Evolutionary conservation across 352 stramenopile genomes (phyloP).

Genomic region (Pythium sp.): DNA sequence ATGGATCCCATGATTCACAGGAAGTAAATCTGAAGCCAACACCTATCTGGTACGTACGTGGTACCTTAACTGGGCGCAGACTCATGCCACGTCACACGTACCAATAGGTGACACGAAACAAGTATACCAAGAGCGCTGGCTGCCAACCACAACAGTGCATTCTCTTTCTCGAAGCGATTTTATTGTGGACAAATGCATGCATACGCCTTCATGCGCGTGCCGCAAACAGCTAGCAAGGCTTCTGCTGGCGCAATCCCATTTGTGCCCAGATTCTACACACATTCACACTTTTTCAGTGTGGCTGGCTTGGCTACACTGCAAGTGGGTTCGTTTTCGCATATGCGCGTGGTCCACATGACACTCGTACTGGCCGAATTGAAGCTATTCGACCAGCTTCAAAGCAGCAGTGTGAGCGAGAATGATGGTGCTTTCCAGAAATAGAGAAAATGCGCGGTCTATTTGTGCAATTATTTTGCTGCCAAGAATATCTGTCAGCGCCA

Average conservation of each 20-base stretch:
- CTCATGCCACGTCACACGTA: too few relatives aligned
- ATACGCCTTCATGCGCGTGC: background rate
- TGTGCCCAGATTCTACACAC: background rate
- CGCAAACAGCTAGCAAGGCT: background rate
- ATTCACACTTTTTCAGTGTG: background rate
- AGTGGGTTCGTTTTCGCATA: constrained; percentile 11
- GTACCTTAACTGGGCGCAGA: background rate
- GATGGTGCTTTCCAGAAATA: constrained; percentile 12
- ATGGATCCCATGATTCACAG: background rate
- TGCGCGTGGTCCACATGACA: constrained; percentile 6
- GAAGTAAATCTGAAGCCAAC: background rate
- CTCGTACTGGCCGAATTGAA: background rate
- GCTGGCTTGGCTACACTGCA: constrained; percentile 7
- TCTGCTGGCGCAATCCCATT: background rate
- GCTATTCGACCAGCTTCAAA: background rate
- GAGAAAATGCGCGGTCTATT: background rate
- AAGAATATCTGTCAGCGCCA: constrained; percentile 4
- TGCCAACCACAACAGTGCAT: too few relatives aligned
- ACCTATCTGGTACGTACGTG: background rate
- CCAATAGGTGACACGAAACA: too few relatives aligned
- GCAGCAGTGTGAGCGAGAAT: constrained; percentile 1
- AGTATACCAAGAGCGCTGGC: too few relatives aligned
- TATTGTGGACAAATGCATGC: background rate
- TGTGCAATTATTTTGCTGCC: background rate
- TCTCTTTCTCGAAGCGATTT: too few relatives aligned